Evolutionary conservation across 768 basidiomycete genomes (phyloP), one percentile per base, ranked within the genome.

Genomic region (Leccinum disarticulatum): DNA sequence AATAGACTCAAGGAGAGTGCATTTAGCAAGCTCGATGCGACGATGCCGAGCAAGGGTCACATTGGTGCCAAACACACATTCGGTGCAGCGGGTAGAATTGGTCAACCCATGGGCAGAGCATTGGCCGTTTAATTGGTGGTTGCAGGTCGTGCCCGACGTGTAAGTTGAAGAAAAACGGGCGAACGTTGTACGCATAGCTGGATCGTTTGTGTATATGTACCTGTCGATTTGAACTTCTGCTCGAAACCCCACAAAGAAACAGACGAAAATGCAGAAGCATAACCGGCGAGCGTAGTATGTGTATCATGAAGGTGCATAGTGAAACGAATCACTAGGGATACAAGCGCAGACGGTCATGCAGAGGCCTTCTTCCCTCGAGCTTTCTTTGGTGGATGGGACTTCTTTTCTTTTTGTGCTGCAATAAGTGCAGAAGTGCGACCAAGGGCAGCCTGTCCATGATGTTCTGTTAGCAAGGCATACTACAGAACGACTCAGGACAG

Each of bases 391-490:
- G 81, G 88, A 64, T 74, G 66, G 11, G 83, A 70, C 75, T 88
- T 91, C 74, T 83, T 88, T 73, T 87, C 86, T 70, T 81, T 85
- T 77, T 90, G 87, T 55, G 90, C 75, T 28, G 80, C 82, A 57
- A 87, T 64, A 61, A 93, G 80, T 47, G 90, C 87, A 61, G 90
- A 90, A 28, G 86, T 83, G 62, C 91, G 90, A 52, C 87, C 89
- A 50, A 93, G 81, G 61, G 86, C 80, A 61, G 87, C 87, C 91
- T 93, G 67, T 64, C 52, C 56, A 41, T 36, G 57, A 56, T 14
- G 52, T 55, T 41, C 55, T 43, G 62, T 73, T 25, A 73, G 73
- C 51, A 61, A n/a, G 38, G 22, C 3, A 85, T 86, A 87, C 87
- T 85, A 83, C 80, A 70, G 54, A 25, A 61, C 31, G 19, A 50